A percentile compares a stretch with the other conserved stretches of the same genome.
Conservation (phyloP, 2,329 filamentous ascomycete genomes). For the Epichloe typhina region DNA sequence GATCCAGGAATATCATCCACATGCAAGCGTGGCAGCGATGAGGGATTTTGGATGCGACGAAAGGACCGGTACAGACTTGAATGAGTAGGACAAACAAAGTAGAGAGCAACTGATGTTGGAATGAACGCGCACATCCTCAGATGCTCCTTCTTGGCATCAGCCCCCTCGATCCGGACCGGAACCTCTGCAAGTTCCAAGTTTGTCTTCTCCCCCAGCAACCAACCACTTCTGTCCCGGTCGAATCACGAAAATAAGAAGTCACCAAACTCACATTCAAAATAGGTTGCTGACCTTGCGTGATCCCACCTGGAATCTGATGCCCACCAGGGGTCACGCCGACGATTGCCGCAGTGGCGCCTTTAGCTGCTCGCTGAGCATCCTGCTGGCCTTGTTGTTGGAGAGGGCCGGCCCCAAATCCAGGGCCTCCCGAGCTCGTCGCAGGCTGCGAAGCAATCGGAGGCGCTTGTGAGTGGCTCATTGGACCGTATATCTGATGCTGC, state of each 20-base stretch:
- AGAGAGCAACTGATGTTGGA: neutral
- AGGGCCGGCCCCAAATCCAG: slow-evolving; percentile 58
- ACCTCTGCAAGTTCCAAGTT: neutral
- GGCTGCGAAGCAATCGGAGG: slow-evolving; percentile 40
- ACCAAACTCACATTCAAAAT: slow-evolving; percentile 37
- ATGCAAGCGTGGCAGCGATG: neutral
- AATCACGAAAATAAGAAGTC: neutral
- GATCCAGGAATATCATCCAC: neutral
- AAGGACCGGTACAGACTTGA: neutral
- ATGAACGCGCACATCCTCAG: neutral
- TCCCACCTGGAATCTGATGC: slow-evolving; percentile 25
- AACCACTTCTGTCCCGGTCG: neutral
- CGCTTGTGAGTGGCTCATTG: slow-evolving; percentile 36
- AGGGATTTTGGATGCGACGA: neutral
- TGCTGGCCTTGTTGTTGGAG: slow-evolving; percentile 34
- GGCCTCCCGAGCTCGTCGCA: slow-evolving; percentile 44
- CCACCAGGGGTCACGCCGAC: slow-evolving; percentile 30
- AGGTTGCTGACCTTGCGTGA: slow-evolving; percentile 29
- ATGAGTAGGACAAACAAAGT: neutral
- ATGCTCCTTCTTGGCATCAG: neutral
- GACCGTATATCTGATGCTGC: slow-evolving; percentile 45
- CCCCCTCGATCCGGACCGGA: neutral
- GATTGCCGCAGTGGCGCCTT: slow-evolving; percentile 27
- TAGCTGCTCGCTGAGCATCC: slow-evolving; percentile 41
- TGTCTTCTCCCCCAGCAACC: neutral